phyloP scores from a whole-genome alignment of 805 yeast genomes.

The Yamadazyma kitorensis region DNA sequence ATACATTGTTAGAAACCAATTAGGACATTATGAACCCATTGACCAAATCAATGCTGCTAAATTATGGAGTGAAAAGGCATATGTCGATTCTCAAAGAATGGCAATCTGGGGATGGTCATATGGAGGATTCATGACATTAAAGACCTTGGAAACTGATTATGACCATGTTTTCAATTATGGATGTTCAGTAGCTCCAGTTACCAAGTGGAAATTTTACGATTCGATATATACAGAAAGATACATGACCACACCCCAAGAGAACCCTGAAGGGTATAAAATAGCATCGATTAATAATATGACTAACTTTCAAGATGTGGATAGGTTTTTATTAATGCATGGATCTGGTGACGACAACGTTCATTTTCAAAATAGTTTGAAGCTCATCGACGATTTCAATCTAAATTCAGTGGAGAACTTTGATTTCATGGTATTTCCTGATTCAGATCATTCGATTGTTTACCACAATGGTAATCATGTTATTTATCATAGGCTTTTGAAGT shows the following conservation, averaged over 20 bases:
- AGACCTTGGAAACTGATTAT: conserved; percentile 83
- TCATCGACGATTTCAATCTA: conserved; percentile 65
- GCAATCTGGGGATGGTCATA: conserved; percentile 99
- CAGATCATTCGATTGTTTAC: conserved; percentile 76
- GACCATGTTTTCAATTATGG: conserved; percentile 76
- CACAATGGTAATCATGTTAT: conserved; percentile 80
- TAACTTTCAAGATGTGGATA: conserved; percentile 50
- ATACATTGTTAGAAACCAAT: conserved; percentile 71
- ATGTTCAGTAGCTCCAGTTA: conserved; percentile 96
- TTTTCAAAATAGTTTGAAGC: conserved; percentile 79
- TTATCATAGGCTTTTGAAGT: conserved; percentile 62
- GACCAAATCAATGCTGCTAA: conserved; percentile 89
- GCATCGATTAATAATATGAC: conserved; percentile 58
- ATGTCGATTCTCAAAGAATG: conserved; percentile 60
- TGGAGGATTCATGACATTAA: conserved; percentile 92
- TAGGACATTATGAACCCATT: conserved; percentile 77
- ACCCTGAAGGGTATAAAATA: conserved; percentile 57
- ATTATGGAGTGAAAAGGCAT: conserved; percentile 57
- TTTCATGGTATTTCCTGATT: conserved; percentile 86
- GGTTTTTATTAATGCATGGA: conserved; percentile 92
- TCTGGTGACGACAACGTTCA: conserved; percentile 98
- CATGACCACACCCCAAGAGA: conserved; percentile 78
- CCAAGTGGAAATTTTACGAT: conserved; percentile 90
- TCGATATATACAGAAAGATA: conserved; percentile 94
- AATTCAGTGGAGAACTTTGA: conserved; percentile 70